Base-by-base conservation (phyloP, 208 protist genomes). In the Leishmania arabica region DNA sequence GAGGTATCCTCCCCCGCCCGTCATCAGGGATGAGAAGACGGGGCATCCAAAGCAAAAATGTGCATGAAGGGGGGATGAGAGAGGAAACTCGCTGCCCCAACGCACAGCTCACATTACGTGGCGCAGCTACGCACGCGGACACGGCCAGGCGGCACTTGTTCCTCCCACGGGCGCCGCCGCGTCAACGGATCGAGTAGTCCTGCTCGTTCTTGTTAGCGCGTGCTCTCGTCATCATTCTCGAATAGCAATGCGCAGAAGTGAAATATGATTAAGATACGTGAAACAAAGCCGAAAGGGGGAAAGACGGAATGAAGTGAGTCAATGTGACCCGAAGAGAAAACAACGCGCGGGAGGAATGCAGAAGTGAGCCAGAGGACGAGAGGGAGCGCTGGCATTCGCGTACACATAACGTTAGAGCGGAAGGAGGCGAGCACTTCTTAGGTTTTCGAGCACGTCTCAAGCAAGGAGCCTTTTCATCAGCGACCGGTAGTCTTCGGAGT, bases 201-300 rank as follows among this genome's bases (percentile, higher is more conserved):
- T 31, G 45, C 9, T 2, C 19, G 7, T 53, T 34, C n/a, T 37
- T 66, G 60, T 37, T 66, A 66, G 13, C 19, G 24, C 42, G 68
- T n/a, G 8, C 42, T 15, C 42, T 72, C 37, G 42, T 53, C 21
- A 42, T 31, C 68, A 40, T 21, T 70, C 65, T 45, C 42, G 37
- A 45, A 45, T 11, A 42, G 15, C 24, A 40, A 11, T 49, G 65
- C 21, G 13, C 17, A 45, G 40, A 42, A 6, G 5, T 3, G 45
- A 73, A 69, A 24, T 65, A 6, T 15, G 37, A 0, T 7, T 42
- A 60, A 73, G 62, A 65, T 40, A 73, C 24, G 54, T n/a, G 31
- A 78, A 75, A 72, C 15, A 68, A 72, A 51, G 64, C 65, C 34
- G 45, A 72, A 79, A 79, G 74, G 42, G 19, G 49, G 34, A 79